Conservation (phyloP, 2,329 filamentous ascomycete species). For the Aspergillus sp. region DNA sequence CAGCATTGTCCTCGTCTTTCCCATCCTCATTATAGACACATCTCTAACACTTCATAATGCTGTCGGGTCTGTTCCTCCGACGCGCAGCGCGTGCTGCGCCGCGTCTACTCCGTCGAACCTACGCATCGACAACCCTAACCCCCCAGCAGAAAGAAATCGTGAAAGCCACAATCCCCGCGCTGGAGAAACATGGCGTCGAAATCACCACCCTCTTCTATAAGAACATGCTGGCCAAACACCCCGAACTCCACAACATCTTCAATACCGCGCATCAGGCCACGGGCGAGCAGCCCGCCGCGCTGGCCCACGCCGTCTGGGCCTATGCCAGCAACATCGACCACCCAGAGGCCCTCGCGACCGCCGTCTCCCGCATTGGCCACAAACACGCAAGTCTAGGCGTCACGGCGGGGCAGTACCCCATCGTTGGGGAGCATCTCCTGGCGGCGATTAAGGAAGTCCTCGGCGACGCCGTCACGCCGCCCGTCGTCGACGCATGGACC, state of each 20-base stretch:
- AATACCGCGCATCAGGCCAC: slow-evolving; percentile 66
- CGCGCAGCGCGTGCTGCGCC: not conserved
- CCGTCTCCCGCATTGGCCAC: slow-evolving; percentile 66
- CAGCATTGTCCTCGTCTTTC: no score
- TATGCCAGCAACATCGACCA: slow-evolving; percentile 70
- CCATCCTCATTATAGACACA: no score
- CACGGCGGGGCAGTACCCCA: slow-evolving; percentile 63
- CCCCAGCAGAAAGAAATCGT: slow-evolving; percentile 60
- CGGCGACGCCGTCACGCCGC: slow-evolving; percentile 62
- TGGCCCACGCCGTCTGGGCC: slow-evolving; percentile 64
- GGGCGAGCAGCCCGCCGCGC: slow-evolving; percentile 64
- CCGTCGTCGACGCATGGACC: slow-evolving; percentile 63
- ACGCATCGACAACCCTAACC: slow-evolving; percentile 44
- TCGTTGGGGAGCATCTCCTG: slow-evolving; percentile 66
- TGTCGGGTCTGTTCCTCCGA: not conserved
- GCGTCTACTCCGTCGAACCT: not conserved
- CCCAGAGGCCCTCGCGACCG: slow-evolving; percentile 54
- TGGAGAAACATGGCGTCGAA: slow-evolving; percentile 61
- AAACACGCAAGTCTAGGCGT: slow-evolving; percentile 70
- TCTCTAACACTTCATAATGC: no score
- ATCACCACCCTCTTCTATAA: slow-evolving; percentile 68
- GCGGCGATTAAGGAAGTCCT: slow-evolving; percentile 65
- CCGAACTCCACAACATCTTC: slow-evolving; percentile 65
- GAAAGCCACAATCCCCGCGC: slow-evolving; percentile 63
- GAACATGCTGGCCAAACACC: slow-evolving; percentile 60